Conservation (phyloP, 2,329 filamentous ascomycete genomes). For the Alternaria metachromatica region DNA sequence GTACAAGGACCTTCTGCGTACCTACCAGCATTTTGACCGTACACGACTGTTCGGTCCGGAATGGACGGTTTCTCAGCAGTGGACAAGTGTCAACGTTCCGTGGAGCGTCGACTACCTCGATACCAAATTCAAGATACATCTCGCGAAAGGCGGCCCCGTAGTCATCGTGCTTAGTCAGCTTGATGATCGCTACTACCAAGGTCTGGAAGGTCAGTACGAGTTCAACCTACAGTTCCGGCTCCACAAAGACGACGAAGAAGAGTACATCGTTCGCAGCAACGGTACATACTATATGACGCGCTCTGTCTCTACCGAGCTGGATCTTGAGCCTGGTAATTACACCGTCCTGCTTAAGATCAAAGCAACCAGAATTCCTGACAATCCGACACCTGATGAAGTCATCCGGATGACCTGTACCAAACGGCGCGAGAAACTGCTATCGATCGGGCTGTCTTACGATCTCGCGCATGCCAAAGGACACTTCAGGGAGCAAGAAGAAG, state of each 20-base stretch:
- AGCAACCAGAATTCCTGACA: slow-evolving; percentile 62
- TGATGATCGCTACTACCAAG: slow-evolving; percentile 66
- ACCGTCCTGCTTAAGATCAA: slow-evolving; percentile 77
- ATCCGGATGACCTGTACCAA: slow-evolving; percentile 69
- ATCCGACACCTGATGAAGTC: slow-evolving; percentile 68
- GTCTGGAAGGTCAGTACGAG: slow-evolving; percentile 63
- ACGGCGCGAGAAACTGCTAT: slow-evolving; percentile 74
- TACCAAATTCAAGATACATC: slow-evolving; percentile 64
- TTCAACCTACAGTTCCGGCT: slow-evolving; percentile 66
- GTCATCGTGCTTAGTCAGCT: slow-evolving; percentile 67
- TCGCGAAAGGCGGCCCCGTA: slow-evolving; percentile 59
- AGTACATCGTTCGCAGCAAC: slow-evolving; percentile 65
- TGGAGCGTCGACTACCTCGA: slow-evolving; percentile 68
- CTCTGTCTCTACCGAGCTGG: slow-evolving; percentile 77
- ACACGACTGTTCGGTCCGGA: slow-evolving; percentile 66
- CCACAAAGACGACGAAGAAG: slow-evolving; percentile 65
- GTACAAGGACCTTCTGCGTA: slow-evolving; percentile 64
- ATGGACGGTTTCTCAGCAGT: slow-evolving; percentile 67
- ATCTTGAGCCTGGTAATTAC: slow-evolving; percentile 77
- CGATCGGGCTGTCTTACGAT: slow-evolving; percentile 74
- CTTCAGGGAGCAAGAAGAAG: slow-evolving; percentile 59
- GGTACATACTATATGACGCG: slow-evolving; percentile 69
- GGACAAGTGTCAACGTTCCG: slow-evolving; percentile 65
- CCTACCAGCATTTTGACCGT: slow-evolving; percentile 66
- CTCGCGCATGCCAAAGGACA: slow-evolving; percentile 72